Percentiles rank a stretch among this genome's conserved stretches.
Conservation (phyloP, 2,329 filamentous ascomycete genomes). For the Metarhizium brunneum region DNA sequence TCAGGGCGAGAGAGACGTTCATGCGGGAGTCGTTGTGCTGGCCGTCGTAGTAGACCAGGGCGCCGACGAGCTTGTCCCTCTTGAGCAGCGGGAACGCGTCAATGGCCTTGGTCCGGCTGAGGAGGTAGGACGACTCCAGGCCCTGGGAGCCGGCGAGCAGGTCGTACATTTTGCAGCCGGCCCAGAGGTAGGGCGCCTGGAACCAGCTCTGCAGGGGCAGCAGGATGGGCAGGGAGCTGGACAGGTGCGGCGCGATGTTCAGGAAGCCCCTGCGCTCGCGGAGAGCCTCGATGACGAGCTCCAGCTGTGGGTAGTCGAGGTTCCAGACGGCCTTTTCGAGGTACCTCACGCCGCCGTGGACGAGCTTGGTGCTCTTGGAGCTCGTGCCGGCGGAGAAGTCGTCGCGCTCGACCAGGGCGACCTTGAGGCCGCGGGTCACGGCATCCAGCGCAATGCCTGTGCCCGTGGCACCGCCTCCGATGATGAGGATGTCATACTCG, state of each 20-base stretch:
- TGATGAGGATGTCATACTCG: slow-evolving; percentile 67
- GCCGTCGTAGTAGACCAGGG: slow-evolving; percentile 78
- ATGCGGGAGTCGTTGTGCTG: slow-evolving; percentile 83
- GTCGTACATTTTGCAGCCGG: slow-evolving; percentile 69
- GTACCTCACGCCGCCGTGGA: slow-evolving; percentile 77
- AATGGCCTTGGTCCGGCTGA: slow-evolving; percentile 67
- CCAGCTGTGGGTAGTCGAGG: slow-evolving; percentile 74
- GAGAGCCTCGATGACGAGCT: slow-evolving; percentile 72
- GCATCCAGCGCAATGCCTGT: slow-evolving; percentile 75
- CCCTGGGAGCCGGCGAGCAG: slow-evolving; percentile 72
- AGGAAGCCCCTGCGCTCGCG: slow-evolving; percentile 77
- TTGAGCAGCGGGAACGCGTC: slow-evolving; percentile 73
- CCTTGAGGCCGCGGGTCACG: slow-evolving; percentile 67
- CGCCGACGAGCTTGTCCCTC: slow-evolving; percentile 63
- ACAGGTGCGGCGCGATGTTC: slow-evolving; percentile 74
- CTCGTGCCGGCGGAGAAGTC: slow-evolving; percentile 77
- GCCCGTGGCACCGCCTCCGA: slow-evolving; percentile 72
- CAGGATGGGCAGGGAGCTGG: slow-evolving; percentile 74
- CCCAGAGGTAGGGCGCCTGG: slow-evolving; percentile 69
- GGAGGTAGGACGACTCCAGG: slow-evolving; percentile 74
- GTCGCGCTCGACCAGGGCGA: slow-evolving; percentile 73
- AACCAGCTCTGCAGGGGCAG: slow-evolving; percentile 76
- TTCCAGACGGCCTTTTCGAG: slow-evolving; percentile 82
- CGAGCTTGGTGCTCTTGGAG: slow-evolving; percentile 81
- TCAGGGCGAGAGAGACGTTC: slow-evolving; percentile 77